Conservation (phyloP, 2,329 filamentous ascomycete genomes). For the Botrytis galanthina region DNA sequence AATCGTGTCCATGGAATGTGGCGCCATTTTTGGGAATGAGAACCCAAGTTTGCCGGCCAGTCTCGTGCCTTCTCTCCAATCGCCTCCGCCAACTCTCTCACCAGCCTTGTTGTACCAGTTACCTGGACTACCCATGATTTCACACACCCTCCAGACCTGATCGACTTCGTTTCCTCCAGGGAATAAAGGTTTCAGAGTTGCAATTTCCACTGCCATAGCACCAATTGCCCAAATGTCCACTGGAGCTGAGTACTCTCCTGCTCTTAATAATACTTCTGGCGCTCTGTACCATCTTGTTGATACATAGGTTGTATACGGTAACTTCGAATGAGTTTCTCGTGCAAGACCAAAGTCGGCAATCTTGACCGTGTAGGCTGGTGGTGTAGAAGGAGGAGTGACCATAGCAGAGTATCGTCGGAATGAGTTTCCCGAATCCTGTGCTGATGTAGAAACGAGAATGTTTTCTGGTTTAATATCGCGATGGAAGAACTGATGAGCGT, state of each 20-base stretch:
- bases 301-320: constrained; percentile 97
- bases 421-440: constrained; percentile 71
- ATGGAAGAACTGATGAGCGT: constrained; percentile 96
- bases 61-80: constrained; percentile 93
- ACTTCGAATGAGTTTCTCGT: constrained; percentile 93
- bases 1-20: constrained; percentile 93
- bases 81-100: constrained; percentile 82
- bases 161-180: constrained; percentile 98
- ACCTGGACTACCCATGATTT: constrained; percentile 98
- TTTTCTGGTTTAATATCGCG: constrained; percentile 99
- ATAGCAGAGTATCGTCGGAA: constrained; percentile 92
- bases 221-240: constrained; percentile 99
- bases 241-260: constrained; percentile 94
- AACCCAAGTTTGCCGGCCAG: constrained; percentile 95
- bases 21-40: constrained; percentile 99
- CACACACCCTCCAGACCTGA: constrained; percentile 97
- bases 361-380: constrained; percentile 92
- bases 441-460: constrained; percentile 91
- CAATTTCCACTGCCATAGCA: constrained; percentile 97
- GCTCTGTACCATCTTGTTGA: constrained; percentile 95
- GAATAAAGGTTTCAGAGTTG: constrained; percentile 93
- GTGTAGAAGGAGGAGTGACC: constrained; percentile 92
- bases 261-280: constrained; percentile 87
- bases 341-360: constrained; percentile 97
- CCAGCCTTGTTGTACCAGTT: constrained; percentile 97